These are phyloP conservation scores for Usnea hakonensis DNA, from an alignment of 495 filamentous ascomycete genomes.

Conservation along the genomic window DNA sequence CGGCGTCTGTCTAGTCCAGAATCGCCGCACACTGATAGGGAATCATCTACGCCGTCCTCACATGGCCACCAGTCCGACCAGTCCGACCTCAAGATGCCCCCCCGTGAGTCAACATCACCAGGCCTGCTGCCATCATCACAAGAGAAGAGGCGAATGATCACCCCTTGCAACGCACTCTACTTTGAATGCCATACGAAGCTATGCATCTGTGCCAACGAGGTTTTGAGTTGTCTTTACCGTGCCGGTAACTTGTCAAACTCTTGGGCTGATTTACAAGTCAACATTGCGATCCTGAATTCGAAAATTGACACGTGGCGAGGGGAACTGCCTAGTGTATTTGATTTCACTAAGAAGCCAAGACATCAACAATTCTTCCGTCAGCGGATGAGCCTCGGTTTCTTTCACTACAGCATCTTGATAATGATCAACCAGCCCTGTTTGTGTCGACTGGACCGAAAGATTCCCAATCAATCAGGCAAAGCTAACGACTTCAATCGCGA, in stretches of 20 bases:
- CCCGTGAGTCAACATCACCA: constrained; percentile 10
- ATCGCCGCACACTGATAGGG: constrained; percentile 8
- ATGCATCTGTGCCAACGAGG: constrained; percentile 46
- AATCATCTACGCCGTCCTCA: constrained; percentile 14
- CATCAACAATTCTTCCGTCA: constrained; percentile 31
- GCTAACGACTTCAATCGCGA: constrained; percentile 48
- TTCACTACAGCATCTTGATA: constrained; percentile 53
- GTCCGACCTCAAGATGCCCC: constrained; percentile 7
- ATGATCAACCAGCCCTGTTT: constrained; percentile 58
- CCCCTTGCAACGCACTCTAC: constrained; percentile 36
- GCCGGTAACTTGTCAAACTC: constrained; percentile 44
- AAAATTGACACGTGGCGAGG: constrained; percentile 48
- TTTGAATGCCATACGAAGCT: constrained; percentile 46
- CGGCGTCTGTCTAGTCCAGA: constrained; percentile 15
- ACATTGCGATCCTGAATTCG: constrained; percentile 44
- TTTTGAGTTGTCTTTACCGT: constrained; percentile 52
- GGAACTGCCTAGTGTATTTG: constrained; percentile 43
- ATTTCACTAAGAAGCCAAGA: constrained; percentile 37
- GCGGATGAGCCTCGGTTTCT: constrained; percentile 43
- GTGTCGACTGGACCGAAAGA: constrained; percentile 47
- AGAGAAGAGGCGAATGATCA: constrained; percentile 32
- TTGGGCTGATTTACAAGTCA: constrained; percentile 54
- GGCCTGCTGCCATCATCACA: constrained; percentile 4
- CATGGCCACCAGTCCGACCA: constrained; percentile 11
- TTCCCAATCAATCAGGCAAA: constrained; percentile 34